phyloP scores from a whole-genome alignment of 495 filamentous ascomycete genomes.

The Xylaria cubensis region DNA sequence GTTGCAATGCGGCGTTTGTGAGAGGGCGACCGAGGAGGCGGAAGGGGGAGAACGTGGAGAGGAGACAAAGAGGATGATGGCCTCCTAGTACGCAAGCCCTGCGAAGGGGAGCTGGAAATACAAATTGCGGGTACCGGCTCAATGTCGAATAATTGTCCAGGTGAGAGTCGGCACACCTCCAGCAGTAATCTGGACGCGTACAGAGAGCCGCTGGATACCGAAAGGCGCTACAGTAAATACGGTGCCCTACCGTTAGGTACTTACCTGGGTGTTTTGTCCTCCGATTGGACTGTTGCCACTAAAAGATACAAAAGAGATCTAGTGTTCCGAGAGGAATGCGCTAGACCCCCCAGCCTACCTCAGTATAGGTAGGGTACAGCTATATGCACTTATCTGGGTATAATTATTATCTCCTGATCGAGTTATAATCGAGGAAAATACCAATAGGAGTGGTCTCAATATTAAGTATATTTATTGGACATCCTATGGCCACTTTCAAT shows the following conservation, averaged over 20 bases:
- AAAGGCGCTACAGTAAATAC: not conserved
- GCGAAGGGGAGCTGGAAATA: conserved; percentile 18
- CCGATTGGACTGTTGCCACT: conserved; percentile 7
- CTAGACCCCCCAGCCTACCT: not conserved
- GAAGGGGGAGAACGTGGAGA: conserved; percentile 23
- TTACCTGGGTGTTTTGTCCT: not conserved
- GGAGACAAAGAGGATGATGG: conserved; percentile 27
- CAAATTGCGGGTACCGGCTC: conserved; percentile 24
- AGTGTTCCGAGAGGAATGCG: conserved; percentile 12
- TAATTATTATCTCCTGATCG: conserved; percentile 19
- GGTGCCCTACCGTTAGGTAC: not conserved
- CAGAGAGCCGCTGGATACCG: conserved; percentile 16
- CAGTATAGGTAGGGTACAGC: conserved; percentile 10
- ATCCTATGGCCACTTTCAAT: not conserved
- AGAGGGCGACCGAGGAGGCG: conserved; percentile 31
- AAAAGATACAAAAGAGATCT: not conserved
- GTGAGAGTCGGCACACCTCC: not conserved
- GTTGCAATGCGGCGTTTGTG: conserved; percentile 37
- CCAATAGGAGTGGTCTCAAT: not conserved
- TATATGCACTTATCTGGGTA: not conserved
- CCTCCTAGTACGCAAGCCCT: not conserved
- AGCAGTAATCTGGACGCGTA: conserved; percentile 7
- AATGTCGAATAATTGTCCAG: conserved; percentile 3
- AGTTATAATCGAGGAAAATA: not conserved
- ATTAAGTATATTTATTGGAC: not conserved